These are phyloP conservation scores for Spathaspora girioi DNA, from an alignment of 805 yeast genomes.

Conservation along the genomic window DNA sequence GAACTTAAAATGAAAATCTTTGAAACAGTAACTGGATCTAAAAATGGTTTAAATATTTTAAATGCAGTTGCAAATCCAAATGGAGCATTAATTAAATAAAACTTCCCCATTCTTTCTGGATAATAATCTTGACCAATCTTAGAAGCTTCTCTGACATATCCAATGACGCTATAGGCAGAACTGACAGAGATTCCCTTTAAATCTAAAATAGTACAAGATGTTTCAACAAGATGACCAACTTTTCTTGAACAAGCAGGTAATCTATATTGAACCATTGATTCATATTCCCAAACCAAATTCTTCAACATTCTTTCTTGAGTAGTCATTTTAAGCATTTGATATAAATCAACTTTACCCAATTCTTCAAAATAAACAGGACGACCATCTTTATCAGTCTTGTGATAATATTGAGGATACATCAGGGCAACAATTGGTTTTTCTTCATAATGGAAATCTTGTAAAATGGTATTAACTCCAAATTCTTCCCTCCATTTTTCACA, in stretches of 20 bases:
- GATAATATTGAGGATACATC: conserved; percentile 95
- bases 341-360: conserved; percentile 83
- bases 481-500: conserved; percentile 93
- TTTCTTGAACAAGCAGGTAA: conserved; percentile 93
- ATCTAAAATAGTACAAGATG: conserved; percentile 94
- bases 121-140: conserved; percentile 94
- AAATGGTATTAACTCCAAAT: conserved; percentile 81
- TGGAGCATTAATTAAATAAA: conserved; percentile 93
- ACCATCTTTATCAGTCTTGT: conserved; percentile 94
- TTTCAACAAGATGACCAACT: conserved; percentile 76
- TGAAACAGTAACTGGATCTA: conserved; percentile 96
- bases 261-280: conserved; percentile 77
- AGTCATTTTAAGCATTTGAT: conserved; percentile 90
- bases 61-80: conserved; percentile 96
- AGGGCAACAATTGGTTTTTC: conserved; percentile 89
- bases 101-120: conserved; percentile 99
- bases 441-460: conserved; percentile 84
- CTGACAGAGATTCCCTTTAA: conserved; percentile 88
- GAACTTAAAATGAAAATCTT: conserved; percentile 87
- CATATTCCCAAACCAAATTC: conserved; percentile 97
- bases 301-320: conserved; percentile 94
- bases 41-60: conserved; percentile 84
- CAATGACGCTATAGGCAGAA: conserved; percentile 78
- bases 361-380: conserved; percentile 95
- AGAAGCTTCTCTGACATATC: conserved; percentile 91